Evolutionary conservation across 169 alveolate genomes (phyloP).

Genomic region (Plasmodium sp.): DNA sequence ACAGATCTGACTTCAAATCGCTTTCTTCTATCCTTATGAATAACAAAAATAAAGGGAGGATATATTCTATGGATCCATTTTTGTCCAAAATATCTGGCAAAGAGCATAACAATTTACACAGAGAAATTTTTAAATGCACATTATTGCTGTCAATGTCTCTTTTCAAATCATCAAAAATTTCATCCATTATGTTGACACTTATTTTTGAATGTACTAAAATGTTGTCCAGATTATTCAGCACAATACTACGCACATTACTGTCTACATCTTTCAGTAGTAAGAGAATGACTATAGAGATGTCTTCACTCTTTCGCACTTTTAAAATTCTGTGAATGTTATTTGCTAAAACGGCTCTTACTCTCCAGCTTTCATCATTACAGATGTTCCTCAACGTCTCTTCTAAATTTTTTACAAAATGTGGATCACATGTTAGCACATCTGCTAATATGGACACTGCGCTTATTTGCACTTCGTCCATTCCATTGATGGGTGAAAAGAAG

Average conservation of each 20-base stretch:
- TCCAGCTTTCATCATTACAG: conserved; percentile 75
- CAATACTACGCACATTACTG: conserved; percentile 71
- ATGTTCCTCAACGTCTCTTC: conserved; percentile 43
- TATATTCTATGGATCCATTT: conserved; percentile 70
- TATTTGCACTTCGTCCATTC: conserved; percentile 75
- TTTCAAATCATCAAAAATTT: conserved; percentile 72
- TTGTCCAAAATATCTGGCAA: conserved; percentile 73
- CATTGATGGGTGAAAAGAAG: conserved; percentile 60
- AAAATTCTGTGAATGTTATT: conserved; percentile 53
- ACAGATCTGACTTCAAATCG: conserved; percentile 52
- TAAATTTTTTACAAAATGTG: conserved; percentile 21
- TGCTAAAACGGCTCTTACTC: conserved; percentile 69
- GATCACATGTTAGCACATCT: conserved; percentile 41
- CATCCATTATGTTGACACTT: conserved; percentile 47
- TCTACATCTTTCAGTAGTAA: conserved; percentile 70
- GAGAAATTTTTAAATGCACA: conserved; percentile 69
- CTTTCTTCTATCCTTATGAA: conserved; percentile 73
- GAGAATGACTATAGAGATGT: conserved; percentile 31
- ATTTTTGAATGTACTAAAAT: conserved; percentile 51
- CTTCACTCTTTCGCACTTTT: conserved; percentile 13
- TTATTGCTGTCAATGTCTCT: conserved; percentile 75
- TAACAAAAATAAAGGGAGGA: conserved; percentile 50
- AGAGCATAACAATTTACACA: conserved; percentile 58
- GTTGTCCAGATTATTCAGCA: conserved; percentile 43
- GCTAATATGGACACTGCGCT: conserved; percentile 64